Conservation (phyloP, 2,329 filamentous ascomycete genomes). For the Pestalotiopsis sp. region DNA sequence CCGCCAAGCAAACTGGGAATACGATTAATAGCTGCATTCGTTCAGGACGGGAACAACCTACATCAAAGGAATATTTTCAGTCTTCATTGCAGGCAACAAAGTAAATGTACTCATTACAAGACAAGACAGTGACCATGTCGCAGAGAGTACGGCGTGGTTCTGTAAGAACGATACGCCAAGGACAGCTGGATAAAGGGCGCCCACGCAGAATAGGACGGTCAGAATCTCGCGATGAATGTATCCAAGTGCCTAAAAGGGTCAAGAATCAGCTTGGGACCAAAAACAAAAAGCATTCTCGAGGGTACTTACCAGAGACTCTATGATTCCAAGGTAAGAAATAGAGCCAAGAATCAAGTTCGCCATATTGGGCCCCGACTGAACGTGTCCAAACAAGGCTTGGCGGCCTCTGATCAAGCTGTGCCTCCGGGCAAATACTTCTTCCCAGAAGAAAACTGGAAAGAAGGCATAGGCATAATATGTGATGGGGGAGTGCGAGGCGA, state of each 20-base stretch:
- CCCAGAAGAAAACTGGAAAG: constrained; percentile 96
- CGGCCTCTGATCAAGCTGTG: constrained; percentile 69
- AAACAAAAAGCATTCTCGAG: constrained; percentile 15
- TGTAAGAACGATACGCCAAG: constrained; percentile 76
- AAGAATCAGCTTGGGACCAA: not conserved
- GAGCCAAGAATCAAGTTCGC: constrained; percentile 65
- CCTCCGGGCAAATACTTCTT: constrained; percentile 84
- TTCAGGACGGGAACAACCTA: constrained; percentile 21
- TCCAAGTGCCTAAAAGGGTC: constrained; percentile 71
- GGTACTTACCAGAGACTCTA: constrained; percentile 72
- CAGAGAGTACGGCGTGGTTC: constrained; percentile 64
- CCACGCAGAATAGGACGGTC: constrained; percentile 77
- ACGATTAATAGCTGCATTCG: constrained; percentile 20
- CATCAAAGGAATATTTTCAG: constrained; percentile 66
- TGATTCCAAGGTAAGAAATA: constrained; percentile 70
- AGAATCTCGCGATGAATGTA: constrained; percentile 91
- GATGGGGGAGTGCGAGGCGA: constrained; percentile 75
- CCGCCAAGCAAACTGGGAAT: constrained; percentile 70
- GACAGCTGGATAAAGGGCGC: constrained; percentile 74
- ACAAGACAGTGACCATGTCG: constrained; percentile 78
- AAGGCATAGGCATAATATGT: constrained; percentile 91
- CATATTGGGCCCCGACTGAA: constrained; percentile 62
- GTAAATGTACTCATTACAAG: constrained; percentile 89
- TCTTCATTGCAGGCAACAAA: constrained; percentile 79
- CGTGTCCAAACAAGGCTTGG: constrained; percentile 69